Evolutionary conservation across 345 rosid species (phyloP).

Genomic region (Excoecaria agallocha): DNA sequence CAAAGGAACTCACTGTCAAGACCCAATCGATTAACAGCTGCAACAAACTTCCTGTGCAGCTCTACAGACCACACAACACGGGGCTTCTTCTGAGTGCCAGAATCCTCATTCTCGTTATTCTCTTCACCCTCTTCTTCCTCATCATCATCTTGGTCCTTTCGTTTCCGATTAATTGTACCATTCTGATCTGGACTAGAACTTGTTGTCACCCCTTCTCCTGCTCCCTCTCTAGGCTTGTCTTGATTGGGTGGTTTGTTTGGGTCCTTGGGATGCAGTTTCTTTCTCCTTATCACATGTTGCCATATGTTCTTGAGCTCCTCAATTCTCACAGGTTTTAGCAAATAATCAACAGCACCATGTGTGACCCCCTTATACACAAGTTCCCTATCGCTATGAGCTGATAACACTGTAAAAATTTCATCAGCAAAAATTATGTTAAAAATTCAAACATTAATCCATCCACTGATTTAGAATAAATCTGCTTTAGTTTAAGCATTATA

Average conservation of each 20-base stretch:
- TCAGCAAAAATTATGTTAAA: slow-evolving; percentile 3
- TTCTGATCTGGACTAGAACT: slow-evolving; percentile 35
- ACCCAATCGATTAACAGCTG: slow-evolving; percentile 83
- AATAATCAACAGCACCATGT: slow-evolving; percentile 88
- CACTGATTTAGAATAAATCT: not conserved
- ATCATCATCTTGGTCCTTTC: slow-evolving; percentile 76
- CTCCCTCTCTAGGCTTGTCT: slow-evolving; percentile 36
- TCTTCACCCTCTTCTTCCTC: slow-evolving; percentile 67
- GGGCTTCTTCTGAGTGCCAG: slow-evolving; percentile 70
- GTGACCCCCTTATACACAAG: slow-evolving; percentile 82
- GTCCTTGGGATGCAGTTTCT: slow-evolving; percentile 46
- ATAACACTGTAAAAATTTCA: slow-evolving; percentile 59
- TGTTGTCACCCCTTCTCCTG: slow-evolving; percentile 34
- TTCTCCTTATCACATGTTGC: slow-evolving; percentile 86
- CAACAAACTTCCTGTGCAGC: slow-evolving; percentile 76
- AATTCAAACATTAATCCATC: not conserved
- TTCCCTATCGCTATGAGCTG: slow-evolving; percentile 70
- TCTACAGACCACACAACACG: slow-evolving; percentile 92
- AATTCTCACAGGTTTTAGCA: slow-evolving; percentile 77
- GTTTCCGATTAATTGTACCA: slow-evolving; percentile 47
- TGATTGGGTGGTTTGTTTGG: slow-evolving; percentile 29
- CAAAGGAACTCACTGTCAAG: slow-evolving; percentile 62
- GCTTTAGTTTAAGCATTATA: too few relatives aligned
- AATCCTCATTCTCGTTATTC: slow-evolving; percentile 58
- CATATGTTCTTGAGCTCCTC: slow-evolving; percentile 92